A percentile compares a stretch with the other conserved stretches of the same genome.
Conservation (phyloP, 495 filamentous ascomycete species). For the Aspergillus saccharolyticus region DNA sequence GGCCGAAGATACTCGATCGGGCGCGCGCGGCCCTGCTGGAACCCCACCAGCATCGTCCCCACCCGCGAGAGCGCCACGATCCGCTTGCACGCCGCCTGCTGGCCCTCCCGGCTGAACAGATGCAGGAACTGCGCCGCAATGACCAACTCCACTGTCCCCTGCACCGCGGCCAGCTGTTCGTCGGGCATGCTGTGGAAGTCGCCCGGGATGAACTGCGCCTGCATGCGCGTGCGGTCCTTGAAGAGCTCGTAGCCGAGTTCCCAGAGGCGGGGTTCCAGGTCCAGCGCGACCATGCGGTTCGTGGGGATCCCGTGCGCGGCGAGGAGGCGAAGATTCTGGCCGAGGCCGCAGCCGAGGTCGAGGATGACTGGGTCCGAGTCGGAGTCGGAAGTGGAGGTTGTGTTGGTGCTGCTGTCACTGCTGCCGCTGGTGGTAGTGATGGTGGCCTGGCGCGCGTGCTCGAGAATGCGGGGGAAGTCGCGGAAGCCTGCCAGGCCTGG, state of each 20-base stretch:
- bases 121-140: constrained; percentile 50
- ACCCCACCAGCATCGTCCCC: constrained; percentile 39
- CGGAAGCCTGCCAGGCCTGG: not conserved
- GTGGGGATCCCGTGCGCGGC: constrained; percentile 13
- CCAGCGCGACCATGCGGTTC: constrained; percentile 23
- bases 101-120: constrained; percentile 46
- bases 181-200: constrained; percentile 43
- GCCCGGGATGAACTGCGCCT: constrained; percentile 37
- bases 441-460: not conserved
- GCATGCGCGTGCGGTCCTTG: constrained; percentile 32
- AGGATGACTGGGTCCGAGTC: not conserved
- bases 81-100: constrained; percentile 37
- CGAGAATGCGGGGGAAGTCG: not conserved
- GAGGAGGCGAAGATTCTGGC: constrained; percentile 7
- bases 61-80: constrained; percentile 38
- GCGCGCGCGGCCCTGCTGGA: constrained; percentile 26
- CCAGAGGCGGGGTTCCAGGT: constrained; percentile 26
- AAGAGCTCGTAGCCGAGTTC: constrained; percentile 40
- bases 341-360: constrained; percentile 8
- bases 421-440: too few relatives aligned
- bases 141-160: constrained; percentile 48
- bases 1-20: constrained; percentile 7
- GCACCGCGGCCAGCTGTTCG: constrained; percentile 21
- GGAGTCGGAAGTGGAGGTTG: too few relatives aligned
- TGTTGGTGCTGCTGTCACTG: too few relatives aligned